phyloP scores from a whole-genome alignment of 1,284 basidiomycete species.

The Kalmanozyma brasiliensis region DNA sequence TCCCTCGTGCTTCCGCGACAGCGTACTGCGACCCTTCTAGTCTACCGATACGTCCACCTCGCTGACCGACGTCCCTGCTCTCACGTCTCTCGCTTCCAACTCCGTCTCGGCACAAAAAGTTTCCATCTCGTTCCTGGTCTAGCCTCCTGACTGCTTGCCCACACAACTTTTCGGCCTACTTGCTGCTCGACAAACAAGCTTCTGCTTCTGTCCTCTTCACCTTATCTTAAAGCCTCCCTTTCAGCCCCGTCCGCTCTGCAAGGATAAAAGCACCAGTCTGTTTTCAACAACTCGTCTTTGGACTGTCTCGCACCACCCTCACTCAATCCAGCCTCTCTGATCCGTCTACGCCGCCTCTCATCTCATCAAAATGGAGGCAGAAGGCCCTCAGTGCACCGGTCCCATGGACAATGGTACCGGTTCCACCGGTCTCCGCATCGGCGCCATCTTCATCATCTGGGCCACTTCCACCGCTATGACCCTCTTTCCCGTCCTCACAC shows the following conservation, averaged over 20 bases:
- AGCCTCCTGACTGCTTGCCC: background rate
- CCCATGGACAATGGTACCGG: constrained; percentile 32
- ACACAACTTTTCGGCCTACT: too few relatives aligned
- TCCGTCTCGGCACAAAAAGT: background rate
- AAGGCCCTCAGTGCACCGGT: constrained; percentile 31
- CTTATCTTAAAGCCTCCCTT: too few relatives aligned
- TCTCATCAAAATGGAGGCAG: constrained; percentile 29
- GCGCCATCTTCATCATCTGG: constrained; percentile 87
- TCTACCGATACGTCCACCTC: constrained; percentile 18
- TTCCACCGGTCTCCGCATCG: constrained; percentile 71
- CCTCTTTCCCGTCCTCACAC: constrained; percentile 83
- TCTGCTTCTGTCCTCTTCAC: too few relatives aligned
- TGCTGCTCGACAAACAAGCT: too few relatives aligned
- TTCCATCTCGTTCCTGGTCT: constrained; percentile 11
- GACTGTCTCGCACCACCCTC: background rate
- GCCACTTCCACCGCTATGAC: constrained; percentile 73
- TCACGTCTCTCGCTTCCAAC: too few relatives aligned
- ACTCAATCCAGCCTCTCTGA: background rate
- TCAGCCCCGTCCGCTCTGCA: too few relatives aligned
- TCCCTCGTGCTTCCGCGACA: too few relatives aligned
- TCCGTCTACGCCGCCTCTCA: too few relatives aligned
- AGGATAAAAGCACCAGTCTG: too few relatives aligned
- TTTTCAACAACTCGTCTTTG: too few relatives aligned
- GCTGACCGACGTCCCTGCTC: background rate
- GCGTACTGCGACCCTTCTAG: constrained; percentile 26